Evolutionary conservation across 352 stramenopile genomes (phyloP).

Genomic region (Pythium monospermum): DNA sequence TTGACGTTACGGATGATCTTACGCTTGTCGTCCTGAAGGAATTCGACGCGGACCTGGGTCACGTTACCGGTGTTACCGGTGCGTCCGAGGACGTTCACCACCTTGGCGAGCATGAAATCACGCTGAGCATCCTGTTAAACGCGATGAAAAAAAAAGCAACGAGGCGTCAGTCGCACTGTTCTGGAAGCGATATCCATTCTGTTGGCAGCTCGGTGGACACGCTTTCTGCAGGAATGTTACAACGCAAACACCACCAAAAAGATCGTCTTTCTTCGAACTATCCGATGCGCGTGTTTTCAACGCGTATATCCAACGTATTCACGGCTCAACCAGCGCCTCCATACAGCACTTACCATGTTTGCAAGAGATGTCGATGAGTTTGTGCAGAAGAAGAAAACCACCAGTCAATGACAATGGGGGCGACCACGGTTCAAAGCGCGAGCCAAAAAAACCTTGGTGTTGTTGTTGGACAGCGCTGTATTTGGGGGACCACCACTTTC

Average conservation of each 20-base stretch:
- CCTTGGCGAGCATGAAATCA: slow-evolving; percentile 98
- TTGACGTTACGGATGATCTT: slow-evolving; percentile 99
- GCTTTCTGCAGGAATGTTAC: slow-evolving; percentile 4
- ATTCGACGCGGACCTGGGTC: slow-evolving; percentile 99
- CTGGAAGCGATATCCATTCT: too few species aligned
- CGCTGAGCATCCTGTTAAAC: slow-evolving; percentile 55
- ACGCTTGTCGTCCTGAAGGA: slow-evolving; percentile 98
- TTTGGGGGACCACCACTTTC: slow-evolving; percentile 9
- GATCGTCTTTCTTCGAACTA: slow-evolving; percentile 3
- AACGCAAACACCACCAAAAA: slow-evolving; percentile 9
- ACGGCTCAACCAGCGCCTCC: background rate
- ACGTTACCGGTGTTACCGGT: slow-evolving; percentile 99
- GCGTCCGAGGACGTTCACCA: slow-evolving; percentile 98
- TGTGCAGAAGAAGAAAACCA: slow-evolving; percentile 63
- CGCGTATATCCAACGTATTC: background rate
- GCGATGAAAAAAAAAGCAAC: slow-evolving; percentile 2
- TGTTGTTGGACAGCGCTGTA: slow-evolving; percentile 10
- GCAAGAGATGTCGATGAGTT: slow-evolving; percentile 83
- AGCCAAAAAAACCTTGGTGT: slow-evolving; percentile 2
- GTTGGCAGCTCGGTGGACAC: background rate
- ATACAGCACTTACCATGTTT: slow-evolving; percentile 53
- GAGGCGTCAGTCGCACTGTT: slow-evolving; percentile 1
- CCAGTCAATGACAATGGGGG: slow-evolving; percentile 34
- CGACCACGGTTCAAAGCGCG: slow-evolving; percentile 19
- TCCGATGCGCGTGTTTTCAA: slow-evolving; percentile 3